Percentiles rank a stretch among this genome's conserved stretches.
phyloP scores from a whole-genome alignment of 257 asterid genomes.

The Plantago elongata region DNA sequence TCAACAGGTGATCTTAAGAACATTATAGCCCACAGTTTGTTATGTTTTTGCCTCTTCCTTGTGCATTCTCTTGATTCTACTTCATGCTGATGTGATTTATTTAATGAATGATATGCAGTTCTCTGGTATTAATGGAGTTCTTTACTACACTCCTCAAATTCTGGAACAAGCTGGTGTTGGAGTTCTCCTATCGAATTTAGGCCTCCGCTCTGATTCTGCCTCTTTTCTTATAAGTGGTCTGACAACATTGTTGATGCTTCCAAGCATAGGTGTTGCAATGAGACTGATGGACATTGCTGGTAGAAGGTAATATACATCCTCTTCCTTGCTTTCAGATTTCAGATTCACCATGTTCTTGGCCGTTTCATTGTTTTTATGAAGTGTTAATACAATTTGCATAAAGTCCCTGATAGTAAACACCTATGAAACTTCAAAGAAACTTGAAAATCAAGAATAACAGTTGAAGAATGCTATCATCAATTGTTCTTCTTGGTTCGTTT shows the following conservation, averaged over 20 bases:
- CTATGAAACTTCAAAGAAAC: too few relatives aligned
- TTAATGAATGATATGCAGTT: conserved; percentile 38
- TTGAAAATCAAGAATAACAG: too few relatives aligned
- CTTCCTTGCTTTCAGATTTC: too few relatives aligned
- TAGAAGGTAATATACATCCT: conserved; percentile 54
- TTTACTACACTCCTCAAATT: conserved; percentile 96
- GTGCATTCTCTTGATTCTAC: conserved; percentile 2
- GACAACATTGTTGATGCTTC: conserved; percentile 90
- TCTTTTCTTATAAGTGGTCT: conserved; percentile 79
- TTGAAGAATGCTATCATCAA: too few relatives aligned
- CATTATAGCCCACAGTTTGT: not conserved
- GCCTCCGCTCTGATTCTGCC: conserved; percentile 73
- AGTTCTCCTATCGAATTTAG: conserved; percentile 65
- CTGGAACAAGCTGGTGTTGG: conserved; percentile 98
- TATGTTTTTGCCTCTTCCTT: not conserved
- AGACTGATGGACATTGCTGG: conserved; percentile 93
- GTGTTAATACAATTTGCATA: not conserved
- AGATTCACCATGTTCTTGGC: not conserved
- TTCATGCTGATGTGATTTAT: conserved; percentile 1
- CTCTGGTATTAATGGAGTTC: conserved; percentile 92
- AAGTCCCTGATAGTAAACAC: too few relatives aligned
- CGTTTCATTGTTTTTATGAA: too few relatives aligned
- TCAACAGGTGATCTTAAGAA: conserved; percentile 61
- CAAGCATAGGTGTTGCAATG: conserved; percentile 94
- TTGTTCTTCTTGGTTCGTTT: too few relatives aligned